Evolutionary conservation across 331 rosid genomes (phyloP).

Genomic region (Erythrophleum ivorense): DNA sequence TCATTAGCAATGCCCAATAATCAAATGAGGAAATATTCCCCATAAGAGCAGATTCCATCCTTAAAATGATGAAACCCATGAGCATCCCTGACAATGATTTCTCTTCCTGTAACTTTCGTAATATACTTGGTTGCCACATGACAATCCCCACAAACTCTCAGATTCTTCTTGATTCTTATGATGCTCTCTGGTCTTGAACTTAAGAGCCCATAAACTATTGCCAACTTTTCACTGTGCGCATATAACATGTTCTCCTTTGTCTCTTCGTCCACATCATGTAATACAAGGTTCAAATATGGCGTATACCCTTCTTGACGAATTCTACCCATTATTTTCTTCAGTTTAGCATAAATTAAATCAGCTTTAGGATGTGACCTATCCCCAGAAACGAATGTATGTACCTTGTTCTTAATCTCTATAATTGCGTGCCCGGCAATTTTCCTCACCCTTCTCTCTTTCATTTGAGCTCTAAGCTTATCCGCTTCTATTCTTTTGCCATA

Average conservation of each 20-base stretch:
- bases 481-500: constrained; percentile 51
- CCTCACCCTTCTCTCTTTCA: constrained; percentile 53
- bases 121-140: constrained; percentile 57
- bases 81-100: constrained; percentile 54
- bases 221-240: constrained; percentile 59
- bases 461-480: constrained; percentile 47
- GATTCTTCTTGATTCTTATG: constrained; percentile 54
- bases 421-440: constrained; percentile 53
- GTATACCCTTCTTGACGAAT: constrained; percentile 51
- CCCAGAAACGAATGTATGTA: constrained; percentile 53
- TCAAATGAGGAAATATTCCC: constrained; percentile 32
- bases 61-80: constrained; percentile 58
- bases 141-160: constrained; percentile 62
- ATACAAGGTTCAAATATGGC: constrained; percentile 54
- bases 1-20: not conserved
- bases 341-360: constrained; percentile 45
- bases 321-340: constrained; percentile 51
- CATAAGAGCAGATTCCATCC: constrained; percentile 53
- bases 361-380: constrained; percentile 49
- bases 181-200: constrained; percentile 39
- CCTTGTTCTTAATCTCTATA: constrained; percentile 50
- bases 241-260: constrained; percentile 51
- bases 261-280: constrained; percentile 58
- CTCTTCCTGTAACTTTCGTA: constrained; percentile 49
- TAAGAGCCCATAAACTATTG: constrained; percentile 54